A percentile compares a stretch with the other conserved stretches of the same genome.
phyloP scores from a whole-genome alignment of 2,329 filamentous ascomycete species.

The Paecilomyces variotii region DNA sequence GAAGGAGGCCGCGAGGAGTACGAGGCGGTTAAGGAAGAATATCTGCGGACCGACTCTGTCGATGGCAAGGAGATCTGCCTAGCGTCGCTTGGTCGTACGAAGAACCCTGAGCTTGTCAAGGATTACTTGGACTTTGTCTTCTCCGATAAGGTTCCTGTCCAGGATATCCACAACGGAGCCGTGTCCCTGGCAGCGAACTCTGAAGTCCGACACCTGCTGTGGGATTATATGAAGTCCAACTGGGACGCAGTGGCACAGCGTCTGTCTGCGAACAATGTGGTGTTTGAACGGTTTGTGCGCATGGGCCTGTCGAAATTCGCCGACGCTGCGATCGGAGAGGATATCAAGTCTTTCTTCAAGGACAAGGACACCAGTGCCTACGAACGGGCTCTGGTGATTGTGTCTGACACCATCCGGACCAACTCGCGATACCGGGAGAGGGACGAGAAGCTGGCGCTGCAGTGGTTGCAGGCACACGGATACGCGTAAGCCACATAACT shows the following conservation, averaged over 20 bases:
- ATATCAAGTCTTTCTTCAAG: slow-evolving; percentile 79
- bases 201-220: slow-evolving; percentile 64
- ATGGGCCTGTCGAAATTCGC: slow-evolving; percentile 71
- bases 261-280: slow-evolving; percentile 71
- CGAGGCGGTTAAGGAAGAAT: slow-evolving; percentile 74
- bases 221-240: slow-evolving; percentile 77
- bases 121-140: slow-evolving; percentile 66
- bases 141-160: slow-evolving; percentile 73
- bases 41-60: slow-evolving; percentile 70
- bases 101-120: slow-evolving; percentile 59
- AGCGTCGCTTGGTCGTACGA: slow-evolving; percentile 64
- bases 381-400: slow-evolving; percentile 75
- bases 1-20: slow-evolving; percentile 64
- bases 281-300: slow-evolving; percentile 82
- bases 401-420: slow-evolving; percentile 76
- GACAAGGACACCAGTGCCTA: slow-evolving; percentile 79
- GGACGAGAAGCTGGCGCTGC: slow-evolving; percentile 63
- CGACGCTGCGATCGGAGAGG: slow-evolving; percentile 58
- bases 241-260: slow-evolving; percentile 67
- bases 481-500: slow-evolving; percentile 39
- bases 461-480: slow-evolving; percentile 64
- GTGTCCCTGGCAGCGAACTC: slow-evolving; percentile 64
- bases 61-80: slow-evolving; percentile 88
- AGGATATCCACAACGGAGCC: slow-evolving; percentile 82
- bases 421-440: slow-evolving; percentile 75